Base-by-base conservation (phyloP, 257 asterid genomes). In the Nyctanthes arbortristis region DNA sequence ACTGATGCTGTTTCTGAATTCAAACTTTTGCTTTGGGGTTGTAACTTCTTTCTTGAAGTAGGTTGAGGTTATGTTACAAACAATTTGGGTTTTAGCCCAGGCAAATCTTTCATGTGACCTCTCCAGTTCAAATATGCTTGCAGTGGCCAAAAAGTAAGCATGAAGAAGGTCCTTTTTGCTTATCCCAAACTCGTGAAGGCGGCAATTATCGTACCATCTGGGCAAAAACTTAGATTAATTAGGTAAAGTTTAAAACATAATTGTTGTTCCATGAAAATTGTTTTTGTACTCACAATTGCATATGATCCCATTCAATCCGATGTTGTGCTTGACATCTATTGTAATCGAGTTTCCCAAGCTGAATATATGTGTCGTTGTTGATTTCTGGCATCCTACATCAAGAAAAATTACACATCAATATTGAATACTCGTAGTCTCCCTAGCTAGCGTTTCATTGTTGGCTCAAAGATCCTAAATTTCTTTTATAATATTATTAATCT, bases 291-390 rank as follows among this genome's bases (percentile, higher is more conserved):
- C 78, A 82, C 88, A 66, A 33, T 28, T 72, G 81, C 31, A 86
- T 68, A 27, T 39, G 54, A 11, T 36, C 58, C 92, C 92, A 86
- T 31, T 86, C 92, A 16, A 63, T 37, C 57, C 77, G 84, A 71
- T 86, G 89, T 14, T 72, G 78, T 18, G 67, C 56, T 45, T 81
- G 92, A 16, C 89, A 83, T 52, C 30, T 73, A 32, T 75, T 75
- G 77, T 66, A 86, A 39, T 83, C 84, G 32, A 67, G 66, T 71
- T 73, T 86, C 36, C 75, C 89, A 4, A 78, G 75, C 64, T 83
- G 75, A 0, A 83, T 73, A 52, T 79, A 79, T 2, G 65, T 47
- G 12, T 64, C 63, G 10, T 81, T 65, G 36, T 64, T 84, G 25
- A 77, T 66, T 1, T 77, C 79, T 0, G 67, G 58, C 84, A 81